Base-by-base conservation (phyloP, 768 basidiomycete genomes). In the Coprinopsis cinerea region DNA sequence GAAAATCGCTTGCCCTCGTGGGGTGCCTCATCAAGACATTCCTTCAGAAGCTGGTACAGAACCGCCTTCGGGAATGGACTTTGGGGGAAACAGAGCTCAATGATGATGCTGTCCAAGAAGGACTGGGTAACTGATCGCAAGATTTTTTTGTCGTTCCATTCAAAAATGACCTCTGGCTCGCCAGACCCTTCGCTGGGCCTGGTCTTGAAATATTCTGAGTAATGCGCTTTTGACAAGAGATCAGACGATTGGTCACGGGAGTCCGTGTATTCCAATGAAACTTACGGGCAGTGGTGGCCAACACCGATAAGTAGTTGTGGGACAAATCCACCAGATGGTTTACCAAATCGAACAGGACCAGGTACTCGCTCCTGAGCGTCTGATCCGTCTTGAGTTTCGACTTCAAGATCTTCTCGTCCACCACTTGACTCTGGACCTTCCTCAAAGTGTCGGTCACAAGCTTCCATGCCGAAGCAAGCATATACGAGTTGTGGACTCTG, bases 401-500 rank as follows among this genome's bases (percentile, higher is more conserved):
- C 49, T 80, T 79, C 49, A 81, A 67, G 26, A 68, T 72, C 24
- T 64, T 58, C 50, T 89, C 82, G 6, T 71, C 64, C 15, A 88
- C 55, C 26, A 82, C 83, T 11, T 70, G 66, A 15, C 74, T 65
- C n/a, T 73, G 68, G 40, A 91, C 67, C 23, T 77, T 70, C 45
- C 72, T 72, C 47, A 92, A 67, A 26, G 71, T 70, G 50, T 82
- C 73, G 2, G 73, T 63, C n/a, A 87, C 80, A 42, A 91, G 67
- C 55, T 76, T 86, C 90, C 90, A 92, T 1, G 80, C 84, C 14
- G 87, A 81, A n/a, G 88, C 85, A 27, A 91, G 72, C 77, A 86
- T 79, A 63, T 88, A 90, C 6, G 79, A 64, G 61, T 92, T 92
- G 64, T 92, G 89, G 47, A 92, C 74, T 64, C 89, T 92, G 57